A percentile compares a stretch with the other conserved stretches of the same genome.
These are phyloP conservation scores for Alliaria petiolata DNA, from an alignment of 345 rosid genomes.

Conservation along the genomic window DNA sequence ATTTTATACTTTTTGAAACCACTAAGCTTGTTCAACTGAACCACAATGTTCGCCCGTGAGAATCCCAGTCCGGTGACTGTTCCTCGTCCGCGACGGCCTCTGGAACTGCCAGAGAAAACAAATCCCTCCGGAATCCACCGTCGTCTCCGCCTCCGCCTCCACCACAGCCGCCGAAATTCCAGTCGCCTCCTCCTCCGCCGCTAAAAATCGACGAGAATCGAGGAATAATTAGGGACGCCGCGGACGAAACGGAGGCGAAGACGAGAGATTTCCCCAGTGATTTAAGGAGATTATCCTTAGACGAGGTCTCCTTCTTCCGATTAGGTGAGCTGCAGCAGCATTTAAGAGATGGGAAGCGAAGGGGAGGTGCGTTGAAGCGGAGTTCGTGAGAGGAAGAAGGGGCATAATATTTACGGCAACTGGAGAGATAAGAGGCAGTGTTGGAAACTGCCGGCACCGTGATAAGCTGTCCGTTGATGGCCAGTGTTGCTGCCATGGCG, in stretches of 20 bases:
- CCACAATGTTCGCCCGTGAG: too few relatives aligned
- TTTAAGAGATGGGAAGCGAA: constrained; percentile 22
- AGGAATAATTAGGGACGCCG: constrained; percentile 34
- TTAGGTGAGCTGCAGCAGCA: constrained; percentile 9
- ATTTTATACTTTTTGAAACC: too few relatives aligned
- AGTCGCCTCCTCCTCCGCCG: constrained; percentile 34
- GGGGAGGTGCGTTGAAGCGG: constrained; percentile 1
- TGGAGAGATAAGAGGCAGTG: too few relatives aligned
- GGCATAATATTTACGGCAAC: too few relatives aligned
- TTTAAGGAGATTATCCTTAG: constrained; percentile 19
- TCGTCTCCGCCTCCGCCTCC: constrained; percentile 44
- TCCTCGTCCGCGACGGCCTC: constrained; percentile 61
- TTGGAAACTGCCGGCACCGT: too few relatives aligned
- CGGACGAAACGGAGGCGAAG: constrained; percentile 34
- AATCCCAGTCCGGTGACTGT: constrained; percentile 63
- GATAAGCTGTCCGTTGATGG: too few relatives aligned
- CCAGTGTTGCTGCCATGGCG: too few relatives aligned
- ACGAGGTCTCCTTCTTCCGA: neutral
- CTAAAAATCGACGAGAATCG: neutral
- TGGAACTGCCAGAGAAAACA: constrained; percentile 37
- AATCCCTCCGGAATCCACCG: constrained; percentile 44
- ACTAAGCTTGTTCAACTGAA: too few relatives aligned
- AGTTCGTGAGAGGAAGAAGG: neutral
- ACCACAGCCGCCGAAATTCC: constrained; percentile 34
- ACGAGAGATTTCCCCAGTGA: constrained; percentile 37